Base-by-base conservation (phyloP, 352 stramenopile species). In the Pythium vanterpoolii region DNA sequence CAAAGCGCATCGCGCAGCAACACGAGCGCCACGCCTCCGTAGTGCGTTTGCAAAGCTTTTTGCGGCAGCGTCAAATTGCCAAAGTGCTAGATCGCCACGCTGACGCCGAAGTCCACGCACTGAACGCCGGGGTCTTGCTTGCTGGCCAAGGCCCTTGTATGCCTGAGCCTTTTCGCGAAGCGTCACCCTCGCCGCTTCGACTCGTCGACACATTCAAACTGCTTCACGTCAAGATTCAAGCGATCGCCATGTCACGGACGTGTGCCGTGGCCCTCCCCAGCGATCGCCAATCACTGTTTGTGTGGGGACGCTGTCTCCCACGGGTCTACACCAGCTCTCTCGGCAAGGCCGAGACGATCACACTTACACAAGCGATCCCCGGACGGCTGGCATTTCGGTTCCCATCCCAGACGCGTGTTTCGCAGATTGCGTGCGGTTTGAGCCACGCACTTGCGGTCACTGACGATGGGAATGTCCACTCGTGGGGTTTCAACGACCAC, bases 401-500 rank as follows among this genome's bases (percentile, higher is more conserved):
- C 42, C 16, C 57, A 10, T n/a, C 49, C 48, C 16, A 13, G n/a
- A 28, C 44, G 45, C 47, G 58, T 26, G 57, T 86, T 6, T 19
- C 26, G 0, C 58, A 74, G 30, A 9, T 86, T 24, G 66, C 78
- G 14, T 89, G 78, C 45, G 83, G 83, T 0, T 63, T 86, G 19
- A 68, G 68, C 31, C 79, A 92, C 47, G 80, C 77, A 7, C 66
- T 90, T 0, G 69, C 74, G 16, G 64, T 88, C 36, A 84, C 74
- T 1, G 26, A 68, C 7, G 67, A 83, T 16, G 77, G 77, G 1
- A 83, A 88, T 60, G 68, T 92, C 2, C 76, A 83, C 47, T 88
- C 79, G 0, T 92, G 83, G 83, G 83, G 83, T 0, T 90, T 89
- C 16, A 89, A 89, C 60, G 79, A 88, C 53, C 83, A 92, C 60